Evolutionary conservation across 192 early-diverging fungal species (phyloP), one percentile per base, ranked within the genome.

Genomic region (Dissophora ornata): DNA sequence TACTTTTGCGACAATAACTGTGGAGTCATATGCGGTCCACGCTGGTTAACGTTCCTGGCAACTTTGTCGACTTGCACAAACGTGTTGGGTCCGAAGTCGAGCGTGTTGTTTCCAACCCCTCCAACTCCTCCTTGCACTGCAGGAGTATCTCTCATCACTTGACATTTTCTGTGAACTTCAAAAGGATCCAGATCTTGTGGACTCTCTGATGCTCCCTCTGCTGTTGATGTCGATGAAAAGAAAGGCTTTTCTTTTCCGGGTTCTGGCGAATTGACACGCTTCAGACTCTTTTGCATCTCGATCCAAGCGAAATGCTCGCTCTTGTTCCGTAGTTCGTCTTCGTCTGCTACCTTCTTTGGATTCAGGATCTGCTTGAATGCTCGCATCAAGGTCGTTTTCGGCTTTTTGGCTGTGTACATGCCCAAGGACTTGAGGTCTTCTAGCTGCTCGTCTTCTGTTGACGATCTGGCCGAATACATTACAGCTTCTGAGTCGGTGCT

Each of bases 1-100:
- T 87, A 89, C 81, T 87, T 88, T 24, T 85, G 85, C 4, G 89
- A 85, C 30, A 92, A 58, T 1, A 86, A 48, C 12, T 87, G 85
- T 19, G 88, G 85, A 0, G 87, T 92, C 34, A 92, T 64, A 40
- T 84, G 83, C 9, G 66, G 78, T 0, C 88, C 86, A 18, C 83
- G 70, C 47, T 89, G 86, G 60, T 88, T 85, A 1, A 92, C 84
- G 71, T 86, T 88, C 15, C 83, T 71, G 41, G 89, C 89, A 53
- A 91, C 88, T 16, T 83, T 82, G 67, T 92, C 90, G 6, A 92
- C 82, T 58, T 89, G 86, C 28, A 57, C 60, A 82, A 90, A 92
- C 36, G 58, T 21, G 18, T 64, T 62, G 45, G 50, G 64, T 33
- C 64, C 65, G 33, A 62, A 62, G n/a, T 77, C 73, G 15, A 77